Percentiles rank a stretch among this genome's conserved stretches.
Conservation (phyloP, 768 basidiomycete species). For the Agrocybe pediades region DNA sequence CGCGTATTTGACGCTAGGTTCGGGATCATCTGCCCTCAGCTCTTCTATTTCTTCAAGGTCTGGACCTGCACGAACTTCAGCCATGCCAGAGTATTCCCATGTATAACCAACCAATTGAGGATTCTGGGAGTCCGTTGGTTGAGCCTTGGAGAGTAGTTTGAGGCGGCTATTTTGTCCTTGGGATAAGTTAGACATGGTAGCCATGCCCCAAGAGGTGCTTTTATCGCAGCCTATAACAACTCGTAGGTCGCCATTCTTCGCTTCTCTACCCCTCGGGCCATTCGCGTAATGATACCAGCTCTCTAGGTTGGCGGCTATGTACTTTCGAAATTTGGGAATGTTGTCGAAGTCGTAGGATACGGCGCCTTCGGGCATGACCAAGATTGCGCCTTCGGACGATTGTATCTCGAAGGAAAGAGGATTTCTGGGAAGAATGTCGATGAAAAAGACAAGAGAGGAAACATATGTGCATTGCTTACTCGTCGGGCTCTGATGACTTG, state of each 20-base stretch:
- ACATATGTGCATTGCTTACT: conserved; percentile 16
- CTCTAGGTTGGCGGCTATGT: conserved; percentile 6
- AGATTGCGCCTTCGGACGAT: conserved; percentile 13
- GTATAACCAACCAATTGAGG: neutral
- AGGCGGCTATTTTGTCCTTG: conserved; percentile 10
- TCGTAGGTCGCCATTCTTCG: conserved; percentile 24
- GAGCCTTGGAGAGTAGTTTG: neutral
- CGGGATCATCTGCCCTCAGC: neutral
- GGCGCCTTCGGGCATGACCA: conserved; percentile 18
- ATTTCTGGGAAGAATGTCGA: neutral
- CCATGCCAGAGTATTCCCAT: too few species aligned
- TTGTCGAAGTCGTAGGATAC: conserved; percentile 10
- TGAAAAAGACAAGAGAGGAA: neutral
- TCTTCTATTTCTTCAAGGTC: neutral
- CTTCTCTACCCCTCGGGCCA: conserved; percentile 14
- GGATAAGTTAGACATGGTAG: conserved; percentile 7
- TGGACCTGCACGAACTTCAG: conserved; percentile 4
- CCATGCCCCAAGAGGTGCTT: conserved; percentile 23
- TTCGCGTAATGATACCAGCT: conserved; percentile 19
- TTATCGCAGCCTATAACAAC: conserved; percentile 27
- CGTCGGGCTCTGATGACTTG: neutral
- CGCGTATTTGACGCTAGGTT: neutral
- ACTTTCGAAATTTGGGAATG: conserved; percentile 1
- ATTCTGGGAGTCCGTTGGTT: neutral
- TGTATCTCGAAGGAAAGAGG: conserved; percentile 6